Evolutionary conservation across 129 eudicot species (phyloP), one percentile per base, ranked within the genome.

Genomic region (Helichrysum umbraculigerum): DNA sequence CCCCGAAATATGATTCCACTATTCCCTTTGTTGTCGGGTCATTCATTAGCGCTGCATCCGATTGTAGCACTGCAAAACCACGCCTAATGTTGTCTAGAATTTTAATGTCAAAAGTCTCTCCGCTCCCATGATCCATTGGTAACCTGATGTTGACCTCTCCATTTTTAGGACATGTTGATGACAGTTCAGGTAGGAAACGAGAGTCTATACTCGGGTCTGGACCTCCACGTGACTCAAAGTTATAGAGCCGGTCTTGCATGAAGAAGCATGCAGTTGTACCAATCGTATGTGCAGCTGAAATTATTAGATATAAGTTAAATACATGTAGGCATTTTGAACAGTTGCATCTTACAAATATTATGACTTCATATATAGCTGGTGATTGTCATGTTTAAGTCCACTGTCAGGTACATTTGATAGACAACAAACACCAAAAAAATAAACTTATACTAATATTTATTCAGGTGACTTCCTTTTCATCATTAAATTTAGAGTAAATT

Each of bases 221-320:
- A 39, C 86, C 83, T 12, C 86, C 85, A n/a, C 66, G 32, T 0
- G 80, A 28, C 0, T 51, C 74, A 78, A 81, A 90, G 54, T 85
- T 77, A 84, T 92, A 90, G 11, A 92, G 89, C 52, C 98, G 83
- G 0, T 75, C 70, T 16, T 65, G 66, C 90, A 92, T 85, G 83
- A 85, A 87, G 90, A 88, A 83, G 75, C 98, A 92, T 20, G 93
- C 92, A 0, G 96, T 69, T 47, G 92, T 86, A 34, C 98, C 98
- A 37, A 92, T 87, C 15, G 95, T 88, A 68, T 92, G 98, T 25
- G 96, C 96, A 71, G 88, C 98, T 90, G 80, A 56, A 79, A 79
- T 19, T 21, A 21, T n/a, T 2, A 8, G 15, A 35, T 34, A 15
- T 16, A 66, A 22, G 29, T 62, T 28, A 74, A 22, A 63, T 22